phyloP scores from a whole-genome alignment of 2,329 filamentous ascomycete species.

The Ophiostoma himal-ulmi region DNA sequence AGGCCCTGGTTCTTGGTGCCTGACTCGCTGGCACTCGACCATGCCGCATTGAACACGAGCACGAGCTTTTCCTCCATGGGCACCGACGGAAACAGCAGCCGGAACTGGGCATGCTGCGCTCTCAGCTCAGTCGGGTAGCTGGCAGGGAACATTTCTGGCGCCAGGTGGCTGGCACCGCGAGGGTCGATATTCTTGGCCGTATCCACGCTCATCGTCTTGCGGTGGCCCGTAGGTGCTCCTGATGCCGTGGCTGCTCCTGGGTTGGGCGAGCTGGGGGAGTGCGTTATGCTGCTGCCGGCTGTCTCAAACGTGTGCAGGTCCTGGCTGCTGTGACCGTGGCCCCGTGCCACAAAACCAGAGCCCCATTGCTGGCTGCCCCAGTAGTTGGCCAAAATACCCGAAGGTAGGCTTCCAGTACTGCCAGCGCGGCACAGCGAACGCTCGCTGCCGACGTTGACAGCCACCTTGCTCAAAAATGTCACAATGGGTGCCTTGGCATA shows the following conservation, averaged over 20 bases:
- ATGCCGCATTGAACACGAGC: slow-evolving; percentile 87
- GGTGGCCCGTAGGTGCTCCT: slow-evolving; percentile 33
- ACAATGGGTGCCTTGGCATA: slow-evolving; percentile 75
- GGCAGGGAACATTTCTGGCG: slow-evolving; percentile 59
- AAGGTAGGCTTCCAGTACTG: slow-evolving; percentile 67
- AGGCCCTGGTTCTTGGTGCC: slow-evolving; percentile 49
- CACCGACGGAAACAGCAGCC: slow-evolving; percentile 80
- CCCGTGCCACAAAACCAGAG: slow-evolving; percentile 27
- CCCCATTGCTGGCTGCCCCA: slow-evolving; percentile 86
- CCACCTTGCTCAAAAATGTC: slow-evolving; percentile 80
- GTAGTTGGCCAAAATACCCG: slow-evolving; percentile 82
- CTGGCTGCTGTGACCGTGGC: slow-evolving; percentile 13
- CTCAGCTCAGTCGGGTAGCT: slow-evolving; percentile 77
- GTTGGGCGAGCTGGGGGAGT: slow-evolving; percentile 3
- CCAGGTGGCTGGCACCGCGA: slow-evolving; percentile 27
- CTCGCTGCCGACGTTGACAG: slow-evolving; percentile 75
- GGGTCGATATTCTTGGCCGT: slow-evolving; percentile 32
- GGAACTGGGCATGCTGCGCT: slow-evolving; percentile 88
- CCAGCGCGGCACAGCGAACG: slow-evolving; percentile 56
- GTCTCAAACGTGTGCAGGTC: slow-evolving; percentile 8
- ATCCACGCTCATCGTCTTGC: slow-evolving; percentile 43
- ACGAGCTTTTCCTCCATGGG: slow-evolving; percentile 74
- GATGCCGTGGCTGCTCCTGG: slow-evolving; percentile 27
- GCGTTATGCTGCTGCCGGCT: slow-evolving; percentile 19
- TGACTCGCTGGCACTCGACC: slow-evolving; percentile 52